Evolutionary conservation across 305 asterid species (phyloP), one percentile per base, ranked within the genome.

Genomic region (Nicotiana rustica): DNA sequence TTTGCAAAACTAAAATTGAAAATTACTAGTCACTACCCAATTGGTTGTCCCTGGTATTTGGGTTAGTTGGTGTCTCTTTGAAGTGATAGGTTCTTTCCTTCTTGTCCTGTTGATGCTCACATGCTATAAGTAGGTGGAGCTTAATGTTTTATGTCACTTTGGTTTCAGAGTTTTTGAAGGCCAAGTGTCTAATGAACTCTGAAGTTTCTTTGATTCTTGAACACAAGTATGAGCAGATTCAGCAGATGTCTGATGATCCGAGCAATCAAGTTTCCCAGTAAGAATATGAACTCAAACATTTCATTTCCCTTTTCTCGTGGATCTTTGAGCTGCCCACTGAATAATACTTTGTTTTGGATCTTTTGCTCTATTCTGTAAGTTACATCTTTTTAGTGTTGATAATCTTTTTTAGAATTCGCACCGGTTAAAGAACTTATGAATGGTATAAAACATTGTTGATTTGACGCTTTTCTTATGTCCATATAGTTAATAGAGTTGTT

Each of bases 141-240:
- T 67, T 64, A 35, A 5, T 44, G 25, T 77, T 84, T 66, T 80
- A 41, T 55, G 59, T 31, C 17, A 36, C 52, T 33, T 29, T 18
- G 77, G 57, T 67, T 55, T 52, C 91, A 95, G 97, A 94, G 80
- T 94, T 95, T 88, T 86, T 92, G 91, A 95, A 92, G 94, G 97
- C 98, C 80, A 95, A 95, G 83, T 95, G 99, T 89, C 88, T 95
- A 21, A 92, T 92, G 99, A 94, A 95, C 75, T 94, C 96, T 90
- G 99, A 94, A 86, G 99, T 95, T 82, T 81, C 99, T 64, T 89
- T 94, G 52, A 95, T 95, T 90, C 99, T 95, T 70, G 99, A 95
- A 76, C 98, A 89, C 35, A 92, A 92, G 86, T 90, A 92, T 81
- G 98, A 94, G 88, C 98, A 95, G 94, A 92, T 94, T 90, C 98